Conservation (phyloP, 768 basidiomycete species). For the Scleroderma bovista region DNA sequence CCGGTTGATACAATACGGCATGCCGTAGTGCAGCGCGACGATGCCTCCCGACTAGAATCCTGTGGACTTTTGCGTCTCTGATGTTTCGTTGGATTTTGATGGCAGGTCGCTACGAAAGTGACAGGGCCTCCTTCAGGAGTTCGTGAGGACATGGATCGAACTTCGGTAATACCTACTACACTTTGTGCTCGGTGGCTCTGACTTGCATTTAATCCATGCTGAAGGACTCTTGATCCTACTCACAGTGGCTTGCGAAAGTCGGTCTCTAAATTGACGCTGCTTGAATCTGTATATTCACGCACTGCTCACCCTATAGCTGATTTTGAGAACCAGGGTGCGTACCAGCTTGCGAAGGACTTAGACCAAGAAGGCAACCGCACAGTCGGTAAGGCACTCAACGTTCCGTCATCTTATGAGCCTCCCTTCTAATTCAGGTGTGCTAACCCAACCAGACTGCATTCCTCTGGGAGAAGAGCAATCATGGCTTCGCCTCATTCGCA, state of each 20-base stretch:
- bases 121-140: no score
- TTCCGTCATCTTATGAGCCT: background rate
- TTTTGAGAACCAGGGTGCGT: conserved; percentile 53
- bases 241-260: conserved; percentile 45
- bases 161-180: no score
- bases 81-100: no score
- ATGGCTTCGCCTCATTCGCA: conserved; percentile 43
- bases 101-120: no score
- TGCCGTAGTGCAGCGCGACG: no score
- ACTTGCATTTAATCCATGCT: no score
- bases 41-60: no score
- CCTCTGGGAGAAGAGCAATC: conserved; percentile 31
- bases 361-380: conserved; percentile 46
- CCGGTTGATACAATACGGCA: no score
- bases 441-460: conserved; percentile 52
- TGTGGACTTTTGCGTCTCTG: no score
- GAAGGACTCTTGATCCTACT: conserved; percentile 56
- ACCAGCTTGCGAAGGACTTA: conserved; percentile 38
- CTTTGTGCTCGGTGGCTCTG: no score
- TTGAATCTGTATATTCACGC: background rate
- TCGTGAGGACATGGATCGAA: no score
- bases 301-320: conserved; percentile 37
- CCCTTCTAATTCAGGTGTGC: conserved; percentile 37
- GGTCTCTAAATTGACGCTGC: conserved; percentile 26
- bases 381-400: conserved; percentile 34